Base-by-base conservation (phyloP, 202 grass and related monocot species). In the Hordeum pubiflorum region DNA sequence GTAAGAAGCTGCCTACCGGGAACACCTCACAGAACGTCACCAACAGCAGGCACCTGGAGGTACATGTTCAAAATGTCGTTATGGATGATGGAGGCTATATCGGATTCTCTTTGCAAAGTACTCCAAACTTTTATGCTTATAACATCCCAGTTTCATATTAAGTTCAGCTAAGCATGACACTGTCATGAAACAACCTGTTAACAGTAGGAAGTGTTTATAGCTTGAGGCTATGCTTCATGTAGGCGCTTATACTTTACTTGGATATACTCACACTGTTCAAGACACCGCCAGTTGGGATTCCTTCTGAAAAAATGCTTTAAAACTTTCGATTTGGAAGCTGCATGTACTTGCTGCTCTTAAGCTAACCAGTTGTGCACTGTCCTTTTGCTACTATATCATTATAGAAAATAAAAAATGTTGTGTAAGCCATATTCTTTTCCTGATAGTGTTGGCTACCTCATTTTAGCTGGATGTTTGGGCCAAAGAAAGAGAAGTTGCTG, bases 401-500 rank as follows among this genome's bases (percentile, higher is more conserved):
- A 48, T 52, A 63, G 36, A 58, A 62, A 17, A 56, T 7, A 74
- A 55, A 11, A 82, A 56, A 72, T 3, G 4, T 38, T 79, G 55
- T 68, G 74, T 68, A 61, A 67, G 64, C 15, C 11, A 73, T 79
- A 78, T 39, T 54, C 18, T 86, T 82, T 82, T 84, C 22, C 81
- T 86, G 32, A 82, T 72, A 67, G 38, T 46, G 43, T 76, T 63
- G 18, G 44, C 29, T 38, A 55, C 37, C 27, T 60, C 62, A 72
- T 88, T 81, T 87, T 80, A 98, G 96, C 87, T 98, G 31, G 96
- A 98, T 10, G 96, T 98, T 55, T 91, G 91, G 89, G 66, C 88
- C 69, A 98, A 91, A 80, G 96, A 98, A 91, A 98, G 96, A 89
- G 92, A 98, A 81, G 96, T 98, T 88, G 88, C 88, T 29, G 96